These are phyloP conservation scores for Populus hybrid DNA, from an alignment of 441 rosid genomes.

Conservation along the genomic window DNA sequence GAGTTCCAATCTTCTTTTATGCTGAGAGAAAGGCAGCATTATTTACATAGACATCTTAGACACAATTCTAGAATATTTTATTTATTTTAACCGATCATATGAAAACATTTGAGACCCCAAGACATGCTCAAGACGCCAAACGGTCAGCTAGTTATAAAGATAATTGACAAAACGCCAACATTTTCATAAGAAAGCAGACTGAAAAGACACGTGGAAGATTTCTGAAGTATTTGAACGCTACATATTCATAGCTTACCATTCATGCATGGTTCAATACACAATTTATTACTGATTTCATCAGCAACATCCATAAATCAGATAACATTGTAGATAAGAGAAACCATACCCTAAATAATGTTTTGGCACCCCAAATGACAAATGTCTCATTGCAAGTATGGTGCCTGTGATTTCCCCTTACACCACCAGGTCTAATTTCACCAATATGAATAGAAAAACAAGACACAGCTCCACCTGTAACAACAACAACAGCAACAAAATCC, in stretches of 20 bases:
- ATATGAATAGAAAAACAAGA: conserved; percentile 64
- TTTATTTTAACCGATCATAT: not conserved
- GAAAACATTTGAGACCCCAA: not conserved
- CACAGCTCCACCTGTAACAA: conserved; percentile 60
- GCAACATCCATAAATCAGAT: not conserved
- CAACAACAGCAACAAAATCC: not conserved
- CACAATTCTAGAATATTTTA: not conserved
- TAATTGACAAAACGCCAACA: not conserved
- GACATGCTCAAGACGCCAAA: not conserved
- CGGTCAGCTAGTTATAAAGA: not conserved
- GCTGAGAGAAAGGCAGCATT: not conserved
- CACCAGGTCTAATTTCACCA: conserved; percentile 75
- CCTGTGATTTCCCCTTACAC: conserved; percentile 78
- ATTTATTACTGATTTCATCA: not conserved
- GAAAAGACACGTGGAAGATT: not conserved
- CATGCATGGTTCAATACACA: not conserved
- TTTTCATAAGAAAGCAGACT: too few relatives aligned
- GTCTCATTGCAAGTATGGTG: conserved; percentile 81
- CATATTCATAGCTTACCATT: not conserved
- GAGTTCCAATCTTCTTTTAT: not conserved
- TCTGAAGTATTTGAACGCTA: not conserved
- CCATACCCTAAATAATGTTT: conserved; percentile 72
- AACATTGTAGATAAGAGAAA: not conserved
- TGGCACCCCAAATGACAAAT: conserved; percentile 87
- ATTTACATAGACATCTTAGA: not conserved